phyloP scores from a whole-genome alignment of 2,329 filamentous ascomycete species.

The Pseudocercospora vitis region DNA sequence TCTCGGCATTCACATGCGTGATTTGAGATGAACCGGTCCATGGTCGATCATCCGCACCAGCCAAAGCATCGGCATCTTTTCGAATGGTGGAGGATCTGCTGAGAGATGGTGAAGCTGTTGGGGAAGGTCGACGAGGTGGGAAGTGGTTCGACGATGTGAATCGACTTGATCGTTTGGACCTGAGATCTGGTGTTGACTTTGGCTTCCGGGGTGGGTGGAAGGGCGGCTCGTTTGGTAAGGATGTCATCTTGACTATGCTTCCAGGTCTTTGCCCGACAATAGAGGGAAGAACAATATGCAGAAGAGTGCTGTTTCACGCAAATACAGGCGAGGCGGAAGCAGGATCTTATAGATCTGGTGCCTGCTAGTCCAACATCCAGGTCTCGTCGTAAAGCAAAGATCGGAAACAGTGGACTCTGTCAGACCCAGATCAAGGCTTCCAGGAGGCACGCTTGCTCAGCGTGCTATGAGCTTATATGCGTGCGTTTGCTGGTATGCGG shows the following conservation, averaged over 20 bases:
- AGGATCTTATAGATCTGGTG: constrained; percentile 9
- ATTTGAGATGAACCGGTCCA: constrained; percentile 16
- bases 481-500: constrained; percentile 19
- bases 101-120: constrained; percentile 2
- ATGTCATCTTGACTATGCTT: constrained; percentile 8
- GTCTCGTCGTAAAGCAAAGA: constrained; percentile 9
- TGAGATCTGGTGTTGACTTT: constrained; percentile 22
- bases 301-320: too few relatives aligned
- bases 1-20: constrained; percentile 15
- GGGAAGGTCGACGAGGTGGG: constrained; percentile 19
- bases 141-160: constrained; percentile 19
- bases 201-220: constrained; percentile 17
- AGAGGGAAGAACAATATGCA: neutral
- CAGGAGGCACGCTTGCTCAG: constrained; percentile 16
- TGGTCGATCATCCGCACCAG: constrained; percentile 14
- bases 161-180: constrained; percentile 14
- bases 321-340: constrained; percentile 10
- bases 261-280: too few relatives aligned
- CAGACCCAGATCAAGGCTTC: neutral
- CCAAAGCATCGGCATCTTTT: constrained; percentile 2
- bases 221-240: constrained; percentile 7
- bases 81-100: constrained; percentile 1
- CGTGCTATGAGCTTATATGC: constrained; percentile 13
- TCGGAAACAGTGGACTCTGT: constrained; percentile 10
- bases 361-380: constrained; percentile 5